These are phyloP conservation scores for Dendrocalamus sinicus DNA, from an alignment of 176 grass and related monocot species.

Conservation along the genomic window DNA sequence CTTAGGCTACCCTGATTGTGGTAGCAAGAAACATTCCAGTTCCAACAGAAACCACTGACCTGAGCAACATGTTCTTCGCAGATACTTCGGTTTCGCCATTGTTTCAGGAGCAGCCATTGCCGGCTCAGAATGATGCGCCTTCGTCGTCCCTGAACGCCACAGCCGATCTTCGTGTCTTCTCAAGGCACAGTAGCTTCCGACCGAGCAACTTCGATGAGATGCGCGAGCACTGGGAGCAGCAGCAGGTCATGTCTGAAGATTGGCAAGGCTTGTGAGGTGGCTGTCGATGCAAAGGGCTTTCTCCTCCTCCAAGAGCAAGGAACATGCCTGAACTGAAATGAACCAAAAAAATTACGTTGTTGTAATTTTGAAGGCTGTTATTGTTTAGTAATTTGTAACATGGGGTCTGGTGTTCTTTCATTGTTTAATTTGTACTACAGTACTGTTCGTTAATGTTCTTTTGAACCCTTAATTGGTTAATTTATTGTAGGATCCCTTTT, in stretches of 20 bases:
- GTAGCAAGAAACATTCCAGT: no score
- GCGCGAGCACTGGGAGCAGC: not conserved
- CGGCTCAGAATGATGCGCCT: no score
- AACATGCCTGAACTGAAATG: not conserved
- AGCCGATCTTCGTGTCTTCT: no score
- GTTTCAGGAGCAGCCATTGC: no score
- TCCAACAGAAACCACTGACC: not conserved
- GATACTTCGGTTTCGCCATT: not conserved
- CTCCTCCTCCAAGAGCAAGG: not conserved
- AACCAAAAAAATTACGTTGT: not conserved
- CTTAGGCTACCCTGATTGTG: not conserved
- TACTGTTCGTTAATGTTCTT: no score
- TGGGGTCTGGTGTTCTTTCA: no score
- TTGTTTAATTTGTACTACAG: no score
- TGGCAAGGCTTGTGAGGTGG: not conserved
- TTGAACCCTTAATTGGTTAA: no score
- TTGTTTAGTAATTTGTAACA: no score
- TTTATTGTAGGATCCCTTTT: no score
- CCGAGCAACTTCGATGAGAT: not conserved
- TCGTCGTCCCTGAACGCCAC: no score
- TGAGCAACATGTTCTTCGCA: conserved; percentile 13
- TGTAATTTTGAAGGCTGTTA: no score
- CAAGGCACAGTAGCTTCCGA: not conserved
- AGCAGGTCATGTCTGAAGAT: not conserved
- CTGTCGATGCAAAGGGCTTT: not conserved